A percentile compares a stretch with the other conserved stretches of the same genome.
These are phyloP conservation scores for Tuber aestivum DNA, from an alignment of 495 filamentous ascomycete species.

Conservation along the genomic window DNA sequence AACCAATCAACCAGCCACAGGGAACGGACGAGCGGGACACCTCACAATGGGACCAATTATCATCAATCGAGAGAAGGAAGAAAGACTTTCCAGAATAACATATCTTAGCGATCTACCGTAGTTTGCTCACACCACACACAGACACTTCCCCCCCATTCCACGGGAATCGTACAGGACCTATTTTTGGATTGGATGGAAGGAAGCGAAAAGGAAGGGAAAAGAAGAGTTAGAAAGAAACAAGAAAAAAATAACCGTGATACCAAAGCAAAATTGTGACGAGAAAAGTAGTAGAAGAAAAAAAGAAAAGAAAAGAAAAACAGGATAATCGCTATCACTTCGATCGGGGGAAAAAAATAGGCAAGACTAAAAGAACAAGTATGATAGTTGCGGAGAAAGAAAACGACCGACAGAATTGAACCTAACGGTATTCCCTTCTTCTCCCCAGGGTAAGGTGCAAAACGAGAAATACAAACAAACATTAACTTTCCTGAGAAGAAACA, in stretches of 20 bases:
- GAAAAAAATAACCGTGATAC: background rate
- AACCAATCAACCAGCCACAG: background rate
- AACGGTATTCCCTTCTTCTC: background rate
- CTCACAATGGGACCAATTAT: background rate
- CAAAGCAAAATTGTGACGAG: background rate
- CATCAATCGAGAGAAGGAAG: background rate
- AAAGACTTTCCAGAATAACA: constrained; percentile 4
- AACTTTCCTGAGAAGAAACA: constrained; percentile 1
- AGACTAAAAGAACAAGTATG: constrained; percentile 3
- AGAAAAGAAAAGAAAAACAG: background rate
- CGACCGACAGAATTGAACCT: background rate
- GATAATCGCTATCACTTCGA: background rate
- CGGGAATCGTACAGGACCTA: background rate
- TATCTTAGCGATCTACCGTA: constrained; percentile 8
- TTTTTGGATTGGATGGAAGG: background rate
- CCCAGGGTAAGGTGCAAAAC: background rate
- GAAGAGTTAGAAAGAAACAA: background rate
- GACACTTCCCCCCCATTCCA: constrained; percentile 1
- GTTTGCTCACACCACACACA: background rate
- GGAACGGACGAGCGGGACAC: background rate
- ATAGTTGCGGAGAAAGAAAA: background rate
- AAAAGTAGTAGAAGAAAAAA: background rate
- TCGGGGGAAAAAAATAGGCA: background rate
- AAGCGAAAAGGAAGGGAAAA: background rate
- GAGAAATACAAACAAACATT: constrained; percentile 4